These are phyloP conservation scores for Pythium dissotocum DNA, from an alignment of 352 stramenopile species.

Conservation along the genomic window DNA sequence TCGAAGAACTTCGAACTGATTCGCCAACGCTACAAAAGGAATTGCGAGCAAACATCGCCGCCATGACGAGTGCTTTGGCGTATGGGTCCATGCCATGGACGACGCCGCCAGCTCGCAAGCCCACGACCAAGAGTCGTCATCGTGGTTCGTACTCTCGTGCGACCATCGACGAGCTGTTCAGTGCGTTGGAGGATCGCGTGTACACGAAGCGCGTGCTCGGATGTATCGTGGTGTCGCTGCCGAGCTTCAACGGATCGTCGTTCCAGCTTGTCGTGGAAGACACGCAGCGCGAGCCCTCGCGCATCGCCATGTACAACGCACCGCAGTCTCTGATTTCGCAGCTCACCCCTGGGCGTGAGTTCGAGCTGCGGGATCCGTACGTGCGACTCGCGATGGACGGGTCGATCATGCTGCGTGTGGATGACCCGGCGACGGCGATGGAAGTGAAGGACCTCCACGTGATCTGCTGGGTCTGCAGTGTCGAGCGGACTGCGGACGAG, in stretches of 20 bases:
- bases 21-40: not conserved
- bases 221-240: conserved; percentile 4
- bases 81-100: not conserved
- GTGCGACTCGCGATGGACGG: conserved; percentile 10
- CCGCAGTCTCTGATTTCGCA: not conserved
- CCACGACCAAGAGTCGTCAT: not conserved
- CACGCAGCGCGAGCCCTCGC: conserved; percentile 13
- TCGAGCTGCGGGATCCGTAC: conserved; percentile 4
- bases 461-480: conserved; percentile 15
- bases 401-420: conserved; percentile 15
- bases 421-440: conserved; percentile 4
- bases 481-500: not conserved
- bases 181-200: conserved; percentile 13
- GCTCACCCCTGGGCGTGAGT: conserved; percentile 7
- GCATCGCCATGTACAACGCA: conserved; percentile 12
- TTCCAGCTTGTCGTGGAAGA: conserved; percentile 16
- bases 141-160: not conserved
- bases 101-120: not conserved
- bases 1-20: conserved; percentile 7
- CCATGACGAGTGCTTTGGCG: not conserved
- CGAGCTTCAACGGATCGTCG: conserved; percentile 18
- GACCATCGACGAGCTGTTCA: conserved; percentile 20
- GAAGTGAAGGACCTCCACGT: not conserved
- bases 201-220: not conserved
- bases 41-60: conserved; percentile 6